phyloP scores from a whole-genome alignment of 2,329 filamentous ascomycete genomes.

The Aureobasidium namibiae region DNA sequence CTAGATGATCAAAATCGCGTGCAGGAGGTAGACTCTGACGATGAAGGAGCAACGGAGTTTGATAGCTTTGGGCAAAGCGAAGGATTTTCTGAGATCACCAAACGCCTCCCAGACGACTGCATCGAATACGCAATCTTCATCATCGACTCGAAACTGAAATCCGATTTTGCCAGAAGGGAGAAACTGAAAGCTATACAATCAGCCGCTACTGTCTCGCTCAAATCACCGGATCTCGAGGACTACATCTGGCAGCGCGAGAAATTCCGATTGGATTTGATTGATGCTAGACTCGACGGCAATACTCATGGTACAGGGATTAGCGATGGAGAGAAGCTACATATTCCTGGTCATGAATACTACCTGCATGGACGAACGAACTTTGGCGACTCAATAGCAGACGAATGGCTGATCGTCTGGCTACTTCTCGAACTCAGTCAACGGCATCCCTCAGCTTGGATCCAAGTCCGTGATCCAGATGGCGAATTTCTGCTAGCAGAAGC shows the following conservation, averaged over 20 bases:
- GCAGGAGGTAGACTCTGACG: not conserved
- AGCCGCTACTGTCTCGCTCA: constrained; percentile 55
- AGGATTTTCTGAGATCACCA: constrained; percentile 57
- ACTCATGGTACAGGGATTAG: not conserved
- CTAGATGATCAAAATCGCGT: not conserved
- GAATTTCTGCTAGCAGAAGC: constrained; percentile 94
- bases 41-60: constrained; percentile 38
- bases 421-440: constrained; percentile 70
- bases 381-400: constrained; percentile 90
- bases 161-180: constrained; percentile 49
- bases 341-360: constrained; percentile 17
- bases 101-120: constrained; percentile 68
- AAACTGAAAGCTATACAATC: constrained; percentile 66
- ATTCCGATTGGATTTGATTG: constrained; percentile 53
- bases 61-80: constrained; percentile 56
- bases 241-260: constrained; percentile 93
- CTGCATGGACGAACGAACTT: constrained; percentile 75
- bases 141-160: constrained; percentile 47
- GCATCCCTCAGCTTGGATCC: constrained; percentile 69
- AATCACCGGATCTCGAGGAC: constrained; percentile 56
- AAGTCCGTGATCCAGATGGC: constrained; percentile 79
- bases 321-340: not conserved
- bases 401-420: constrained; percentile 92
- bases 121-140: constrained; percentile 78
- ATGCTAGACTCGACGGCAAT: constrained; percentile 35